Percentiles rank a stretch among this genome's conserved stretches.
Evolutionary conservation across 345 rosid genomes (phyloP).

Genomic region (Melaleuca alternifolia): DNA sequence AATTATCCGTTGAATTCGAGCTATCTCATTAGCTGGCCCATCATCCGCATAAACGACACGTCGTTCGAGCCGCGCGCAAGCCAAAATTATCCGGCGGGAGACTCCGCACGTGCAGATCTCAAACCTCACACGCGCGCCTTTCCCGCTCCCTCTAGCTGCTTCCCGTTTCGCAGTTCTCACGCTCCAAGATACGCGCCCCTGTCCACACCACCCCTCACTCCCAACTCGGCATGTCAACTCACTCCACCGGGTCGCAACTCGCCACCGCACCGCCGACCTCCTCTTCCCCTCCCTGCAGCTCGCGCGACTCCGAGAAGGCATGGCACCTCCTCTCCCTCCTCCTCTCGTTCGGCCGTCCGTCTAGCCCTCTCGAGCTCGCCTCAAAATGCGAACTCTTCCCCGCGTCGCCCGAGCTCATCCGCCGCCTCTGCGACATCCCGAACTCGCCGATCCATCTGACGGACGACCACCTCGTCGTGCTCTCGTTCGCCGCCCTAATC

Average conservation of each 20-base stretch:
- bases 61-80: not conserved
- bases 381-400: conserved; percentile 26
- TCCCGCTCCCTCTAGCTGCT: not conserved
- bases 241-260: not conserved
- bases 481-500: conserved; percentile 16
- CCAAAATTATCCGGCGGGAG: conserved; percentile 2
- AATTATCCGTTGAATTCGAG: not conserved
- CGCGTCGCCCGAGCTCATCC: conserved; percentile 23
- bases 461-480: conserved; percentile 12
- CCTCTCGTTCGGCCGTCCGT: conserved; percentile 37
- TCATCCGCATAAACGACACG: not conserved
- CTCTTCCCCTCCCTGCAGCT: not conserved
- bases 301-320: conserved; percentile 26
- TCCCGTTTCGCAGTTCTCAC: not conserved
- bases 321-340: conserved; percentile 46
- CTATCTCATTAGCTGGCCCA: not conserved
- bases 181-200: not conserved
- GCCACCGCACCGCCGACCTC: not conserved
- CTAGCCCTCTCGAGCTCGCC: conserved; percentile 25
- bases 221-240: conserved; percentile 14
- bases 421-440: conserved; percentile 30
- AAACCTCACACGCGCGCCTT: conserved; percentile 3
- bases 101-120: conserved; percentile 15
- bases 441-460: conserved; percentile 35
- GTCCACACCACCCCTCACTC: not conserved